phyloP scores from a whole-genome alignment of 768 basidiomycete genomes.

The Postia placenta region DNA sequence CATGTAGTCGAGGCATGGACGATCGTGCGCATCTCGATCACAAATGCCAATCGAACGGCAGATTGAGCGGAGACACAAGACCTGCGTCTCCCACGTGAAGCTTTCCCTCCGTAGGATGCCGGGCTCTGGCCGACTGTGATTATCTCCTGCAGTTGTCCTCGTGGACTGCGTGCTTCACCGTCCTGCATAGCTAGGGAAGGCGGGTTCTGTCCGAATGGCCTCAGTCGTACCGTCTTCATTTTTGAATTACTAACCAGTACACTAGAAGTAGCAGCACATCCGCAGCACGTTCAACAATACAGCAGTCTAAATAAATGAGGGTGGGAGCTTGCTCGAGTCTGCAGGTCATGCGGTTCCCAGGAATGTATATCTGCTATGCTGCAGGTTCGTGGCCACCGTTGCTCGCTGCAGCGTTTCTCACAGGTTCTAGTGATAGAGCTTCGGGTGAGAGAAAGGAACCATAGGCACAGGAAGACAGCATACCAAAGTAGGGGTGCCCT shows the following conservation, averaged over 20 bases:
- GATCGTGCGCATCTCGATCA: too few species aligned
- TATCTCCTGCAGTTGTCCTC: neutral
- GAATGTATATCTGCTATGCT: conserved; percentile 15
- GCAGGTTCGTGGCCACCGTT: conserved; percentile 65
- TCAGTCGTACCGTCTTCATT: neutral
- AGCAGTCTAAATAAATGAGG: conserved; percentile 3
- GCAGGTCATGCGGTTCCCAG: neutral
- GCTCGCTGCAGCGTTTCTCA: conserved; percentile 47
- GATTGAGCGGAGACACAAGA: too few species aligned
- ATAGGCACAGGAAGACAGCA: conserved; percentile 9
- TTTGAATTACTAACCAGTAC: conserved; percentile 5
- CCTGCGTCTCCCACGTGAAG: too few species aligned
- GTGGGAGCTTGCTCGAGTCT: neutral
- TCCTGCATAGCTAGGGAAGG: too few species aligned
- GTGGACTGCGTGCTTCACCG: too few species aligned
- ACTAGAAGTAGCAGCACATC: conserved; percentile 2
- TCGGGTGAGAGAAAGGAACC: conserved; percentile 12
- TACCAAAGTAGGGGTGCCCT: conserved; percentile 89
- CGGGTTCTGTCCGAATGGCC: neutral
- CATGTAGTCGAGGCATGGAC: neutral
- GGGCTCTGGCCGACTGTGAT: too few species aligned
- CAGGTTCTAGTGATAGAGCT: conserved; percentile 47
- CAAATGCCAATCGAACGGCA: too few species aligned
- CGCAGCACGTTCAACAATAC: conserved; percentile 5
- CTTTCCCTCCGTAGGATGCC: too few species aligned